Base-by-base conservation (phyloP, 1,284 basidiomycete species). In the Porogramme epimiltina region DNA sequence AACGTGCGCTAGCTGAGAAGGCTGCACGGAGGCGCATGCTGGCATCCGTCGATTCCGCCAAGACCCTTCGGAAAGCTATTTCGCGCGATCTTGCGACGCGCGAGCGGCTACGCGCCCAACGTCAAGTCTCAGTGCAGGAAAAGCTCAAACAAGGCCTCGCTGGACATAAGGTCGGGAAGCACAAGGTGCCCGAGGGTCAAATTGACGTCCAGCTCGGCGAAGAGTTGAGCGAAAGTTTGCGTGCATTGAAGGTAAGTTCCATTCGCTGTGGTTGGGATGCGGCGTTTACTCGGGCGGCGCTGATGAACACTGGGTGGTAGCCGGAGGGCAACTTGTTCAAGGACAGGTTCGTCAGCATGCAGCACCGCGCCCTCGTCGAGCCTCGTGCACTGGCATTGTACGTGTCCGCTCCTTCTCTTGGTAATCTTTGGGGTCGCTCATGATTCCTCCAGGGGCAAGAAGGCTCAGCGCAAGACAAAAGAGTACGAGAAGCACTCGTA, bases 311-410 rank as follows among this genome's bases (percentile, higher is more conserved):
- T n/a, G n/a, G n/a, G n/a, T 18, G 34, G 15, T 55, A 94, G 91
- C 90, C 92, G 18, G 94, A 97, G 73, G 95, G 95, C 26, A 97
- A 96, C 68, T 72, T 96, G 23, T 97, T 96, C 80, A 82, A 86
- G 40, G 95, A 97, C 67, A 82, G 94, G 2, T 95, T 94, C 75
- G 70, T 89, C 39, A 92, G 82, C 62, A 70, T 93, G 69, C 91
- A 95, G 62, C 84, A 90, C 48, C 79, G 91, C 20, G 90, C 87
- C 0, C 73, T 91, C 34, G 73, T 91, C 25, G 91, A 93, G 64
- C 89, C 91, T 6, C 82, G 89, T 4, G 75, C 78, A 22, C 87
- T 78, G 24, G 83, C 93, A 42, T 56, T 87, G 89, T 93, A 68
- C 57, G 91, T 82, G 25, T 19, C 19, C 19, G 23, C 26, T 50